These are phyloP conservation scores for Metschnikowia cerradonensis DNA, from an alignment of 805 yeast genomes.

Conservation along the genomic window DNA sequence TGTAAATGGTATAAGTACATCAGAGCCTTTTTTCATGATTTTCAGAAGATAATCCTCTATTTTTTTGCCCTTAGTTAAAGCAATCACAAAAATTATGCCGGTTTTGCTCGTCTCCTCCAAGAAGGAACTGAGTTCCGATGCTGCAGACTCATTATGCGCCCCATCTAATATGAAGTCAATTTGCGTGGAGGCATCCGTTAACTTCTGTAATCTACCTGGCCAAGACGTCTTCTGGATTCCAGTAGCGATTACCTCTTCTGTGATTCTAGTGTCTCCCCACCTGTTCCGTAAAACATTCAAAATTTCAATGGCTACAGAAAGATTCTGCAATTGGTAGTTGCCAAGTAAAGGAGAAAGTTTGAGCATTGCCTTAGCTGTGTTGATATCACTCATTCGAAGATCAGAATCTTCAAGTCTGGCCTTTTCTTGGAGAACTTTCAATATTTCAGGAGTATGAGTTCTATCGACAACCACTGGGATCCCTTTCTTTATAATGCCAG, in stretches of 20 bases:
- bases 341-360: slow-evolving; percentile 65
- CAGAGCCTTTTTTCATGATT: slow-evolving; percentile 44
- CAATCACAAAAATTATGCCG: slow-evolving; percentile 59
- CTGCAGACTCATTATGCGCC: slow-evolving; percentile 88
- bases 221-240: slow-evolving; percentile 62
- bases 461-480: slow-evolving; percentile 52
- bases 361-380: slow-evolving; percentile 18
- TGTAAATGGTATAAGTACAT: slow-evolving; percentile 55
- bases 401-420: slow-evolving; percentile 32
- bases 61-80: slow-evolving; percentile 72
- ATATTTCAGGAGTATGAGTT: slow-evolving; percentile 30
- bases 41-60: slow-evolving; percentile 47
- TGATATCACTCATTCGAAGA: slow-evolving; percentile 23
- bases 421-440: slow-evolving; percentile 40
- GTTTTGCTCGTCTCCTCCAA: slow-evolving; percentile 27
- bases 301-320: slow-evolving; percentile 62
- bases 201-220: slow-evolving; percentile 82
- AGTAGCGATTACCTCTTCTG: slow-evolving; percentile 30
- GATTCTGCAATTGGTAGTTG: slow-evolving; percentile 64
- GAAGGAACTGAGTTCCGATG: slow-evolving; percentile 61
- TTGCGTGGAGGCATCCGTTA: slow-evolving; percentile 21
- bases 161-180: slow-evolving; percentile 66
- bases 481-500: slow-evolving; percentile 70
- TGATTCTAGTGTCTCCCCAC: slow-evolving; percentile 23
- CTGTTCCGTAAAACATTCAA: slow-evolving; percentile 33